Base-by-base conservation (phyloP, 768 basidiomycete species). In the Coprinopsis cinerea region DNA sequence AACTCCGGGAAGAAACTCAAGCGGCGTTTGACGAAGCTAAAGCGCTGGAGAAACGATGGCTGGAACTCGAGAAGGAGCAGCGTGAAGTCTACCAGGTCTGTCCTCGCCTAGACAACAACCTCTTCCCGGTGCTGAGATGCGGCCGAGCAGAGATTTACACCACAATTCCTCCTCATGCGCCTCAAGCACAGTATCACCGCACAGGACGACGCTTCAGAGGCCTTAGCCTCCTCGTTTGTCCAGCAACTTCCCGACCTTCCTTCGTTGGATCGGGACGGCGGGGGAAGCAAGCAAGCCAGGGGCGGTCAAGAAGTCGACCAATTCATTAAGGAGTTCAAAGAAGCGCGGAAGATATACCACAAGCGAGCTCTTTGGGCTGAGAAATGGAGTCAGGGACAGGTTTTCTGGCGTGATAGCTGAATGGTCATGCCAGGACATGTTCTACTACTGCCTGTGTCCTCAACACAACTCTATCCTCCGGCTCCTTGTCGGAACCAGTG, bases 331-430 rank as follows among this genome's bases (percentile, higher is more conserved):
- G 82, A 91, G 57, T 96, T 94, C 70, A 90, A 85, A 60, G 91
- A 92, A 45, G 64, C 82, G 34, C 70, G 95, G 55, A 94, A 91
- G 68, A 75, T 77, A n/a, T 97, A 92, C 65, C 94, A 98, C 64
- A 96, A 95, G 67, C 76, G 94, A 15, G 83, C 83, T 1, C 83
- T 95, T 62, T 96, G 91, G 88, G 81, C 82, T 15, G 88, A 92
- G 61, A 74, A 85, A 57, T 97, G 94, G 92, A 73, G 82, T 1
- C 75, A 78, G 27, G 90, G 89, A 1, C 84, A 91, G 57, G 92
- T 97, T 5, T 74, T 77, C 24, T 96, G 93, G 92, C 74, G 82
- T 55, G 88, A 91, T 44, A 77, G 85, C 51, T 80, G 20, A 14
- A 18, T 34, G n/a, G n/a, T 34, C 9, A n/a, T 9, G 30, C 9